Evolutionary conservation across 345 rosid species (phyloP).

Genomic region (Kandelia obovata): DNA sequence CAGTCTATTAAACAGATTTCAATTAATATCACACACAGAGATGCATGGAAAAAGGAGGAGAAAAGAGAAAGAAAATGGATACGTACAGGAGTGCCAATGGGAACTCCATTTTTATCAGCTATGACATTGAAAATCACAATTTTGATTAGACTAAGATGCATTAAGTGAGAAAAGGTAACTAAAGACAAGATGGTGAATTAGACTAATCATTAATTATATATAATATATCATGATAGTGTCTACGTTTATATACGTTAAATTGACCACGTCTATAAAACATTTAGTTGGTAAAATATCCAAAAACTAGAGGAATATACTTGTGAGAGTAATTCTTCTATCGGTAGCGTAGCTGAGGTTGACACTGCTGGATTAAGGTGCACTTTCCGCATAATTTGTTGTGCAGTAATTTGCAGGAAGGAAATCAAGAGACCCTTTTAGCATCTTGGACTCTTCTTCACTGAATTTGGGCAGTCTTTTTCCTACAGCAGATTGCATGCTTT

Average conservation of each 20-base stretch:
- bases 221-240: too few relatives aligned
- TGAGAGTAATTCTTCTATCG: background rate
- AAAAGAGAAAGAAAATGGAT: background rate
- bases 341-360: constrained; percentile 12
- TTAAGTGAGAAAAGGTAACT: too few relatives aligned
- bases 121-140: background rate
- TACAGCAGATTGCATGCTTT: constrained; percentile 15
- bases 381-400: constrained; percentile 16
- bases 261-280: background rate
- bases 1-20: constrained; percentile 31
- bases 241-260: background rate
- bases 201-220: too few relatives aligned
- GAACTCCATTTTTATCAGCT: constrained; percentile 21
- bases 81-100: constrained; percentile 19
- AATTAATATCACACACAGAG: background rate
- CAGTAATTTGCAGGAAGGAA: constrained; percentile 19
- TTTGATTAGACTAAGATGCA: background rate
- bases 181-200: too few relatives aligned
- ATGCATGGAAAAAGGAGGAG: background rate
- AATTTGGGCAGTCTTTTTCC: constrained; percentile 21
- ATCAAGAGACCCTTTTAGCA: constrained; percentile 14
- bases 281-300: too few relatives aligned
- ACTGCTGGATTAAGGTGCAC: background rate
- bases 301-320: background rate
- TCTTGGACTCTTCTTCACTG: constrained; percentile 8